phyloP scores from a whole-genome alignment of 2,329 filamentous ascomycete species.

The Seiridium cupressi region DNA sequence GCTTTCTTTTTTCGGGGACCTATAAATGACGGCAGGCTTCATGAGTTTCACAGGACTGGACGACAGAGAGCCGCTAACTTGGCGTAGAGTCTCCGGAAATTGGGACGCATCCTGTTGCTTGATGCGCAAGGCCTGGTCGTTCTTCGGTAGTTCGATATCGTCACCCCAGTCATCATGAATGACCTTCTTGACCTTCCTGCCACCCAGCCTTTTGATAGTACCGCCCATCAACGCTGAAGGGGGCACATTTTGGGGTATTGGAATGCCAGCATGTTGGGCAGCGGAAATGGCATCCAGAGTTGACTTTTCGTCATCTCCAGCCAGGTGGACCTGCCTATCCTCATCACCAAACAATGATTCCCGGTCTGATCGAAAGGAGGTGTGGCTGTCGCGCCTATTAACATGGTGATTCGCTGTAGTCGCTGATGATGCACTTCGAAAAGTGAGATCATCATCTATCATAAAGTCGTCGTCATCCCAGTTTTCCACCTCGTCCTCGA shows the following conservation, averaged over 20 bases:
- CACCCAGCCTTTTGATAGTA: slow-evolving; percentile 86
- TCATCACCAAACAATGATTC: slow-evolving; percentile 76
- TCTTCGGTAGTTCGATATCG: slow-evolving; percentile 68
- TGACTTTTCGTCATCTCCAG: slow-evolving; percentile 80
- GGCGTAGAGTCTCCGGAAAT: slow-evolving; percentile 67
- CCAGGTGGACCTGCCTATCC: slow-evolving; percentile 82
- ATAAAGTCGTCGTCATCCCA: slow-evolving; percentile 79
- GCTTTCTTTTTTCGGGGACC: slow-evolving; percentile 23
- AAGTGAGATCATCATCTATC: slow-evolving; percentile 66
- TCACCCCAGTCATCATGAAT: slow-evolving; percentile 81
- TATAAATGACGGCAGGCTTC: not conserved
- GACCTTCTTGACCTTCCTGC: slow-evolving; percentile 68
- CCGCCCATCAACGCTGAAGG: slow-evolving; percentile 87
- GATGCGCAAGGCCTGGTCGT: slow-evolving; percentile 59
- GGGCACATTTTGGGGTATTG: slow-evolving; percentile 82
- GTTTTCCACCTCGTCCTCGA: slow-evolving; percentile 64
- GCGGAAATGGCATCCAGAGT: slow-evolving; percentile 84
- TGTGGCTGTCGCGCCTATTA: slow-evolving; percentile 70
- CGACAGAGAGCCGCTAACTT: slow-evolving; percentile 59
- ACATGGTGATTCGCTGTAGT: slow-evolving; percentile 38
- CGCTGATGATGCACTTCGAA: slow-evolving; percentile 48
- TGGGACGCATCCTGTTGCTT: slow-evolving; percentile 59
- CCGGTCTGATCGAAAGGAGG: slow-evolving; percentile 81
- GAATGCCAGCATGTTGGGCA: slow-evolving; percentile 86
- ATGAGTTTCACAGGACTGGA: slow-evolving; percentile 47